A percentile compares a stretch with the other conserved stretches of the same genome.
These are phyloP conservation scores for Penicillium pancosmium DNA, from an alignment of 495 filamentous ascomycete genomes.

Conservation along the genomic window DNA sequence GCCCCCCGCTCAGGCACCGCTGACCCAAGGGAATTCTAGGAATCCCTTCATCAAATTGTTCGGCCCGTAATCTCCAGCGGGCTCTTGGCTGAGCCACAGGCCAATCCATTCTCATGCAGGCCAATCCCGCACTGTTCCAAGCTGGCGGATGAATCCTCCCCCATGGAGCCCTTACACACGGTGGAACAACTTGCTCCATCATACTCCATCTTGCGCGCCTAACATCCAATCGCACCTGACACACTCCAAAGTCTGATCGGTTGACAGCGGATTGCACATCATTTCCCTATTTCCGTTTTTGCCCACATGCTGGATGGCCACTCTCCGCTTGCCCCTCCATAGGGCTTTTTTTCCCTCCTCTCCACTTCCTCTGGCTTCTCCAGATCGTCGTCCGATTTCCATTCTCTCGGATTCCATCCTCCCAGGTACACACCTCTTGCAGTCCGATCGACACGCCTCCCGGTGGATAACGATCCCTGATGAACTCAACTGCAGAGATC, in stretches of 20 bases:
- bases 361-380: constrained; percentile 14
- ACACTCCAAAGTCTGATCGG: background rate
- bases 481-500: constrained; percentile 10
- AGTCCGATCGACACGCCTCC: constrained; percentile 15
- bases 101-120: background rate
- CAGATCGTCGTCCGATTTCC: constrained; percentile 14
- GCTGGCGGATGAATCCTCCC: background rate
- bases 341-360: constrained; percentile 14
- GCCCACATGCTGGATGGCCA: constrained; percentile 4
- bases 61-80: background rate
- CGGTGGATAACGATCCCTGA: constrained; percentile 16
- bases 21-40: background rate
- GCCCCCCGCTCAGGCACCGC: constrained; percentile 9
- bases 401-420: constrained; percentile 13
- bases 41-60: constrained; percentile 1
- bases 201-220: background rate
- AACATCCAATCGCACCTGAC: background rate
- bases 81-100: background rate
- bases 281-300: constrained; percentile 4
- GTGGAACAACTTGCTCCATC: background rate
- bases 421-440: constrained; percentile 6
- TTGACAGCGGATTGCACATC: constrained; percentile 12
- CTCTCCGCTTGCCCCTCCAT: constrained; percentile 25
- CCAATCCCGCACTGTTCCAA: background rate
- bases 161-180: background rate